Percentiles rank a stretch among this genome's conserved stretches.
phyloP scores from a whole-genome alignment of 148 eudicot genomes.

The Salicornia ramosissima region DNA sequence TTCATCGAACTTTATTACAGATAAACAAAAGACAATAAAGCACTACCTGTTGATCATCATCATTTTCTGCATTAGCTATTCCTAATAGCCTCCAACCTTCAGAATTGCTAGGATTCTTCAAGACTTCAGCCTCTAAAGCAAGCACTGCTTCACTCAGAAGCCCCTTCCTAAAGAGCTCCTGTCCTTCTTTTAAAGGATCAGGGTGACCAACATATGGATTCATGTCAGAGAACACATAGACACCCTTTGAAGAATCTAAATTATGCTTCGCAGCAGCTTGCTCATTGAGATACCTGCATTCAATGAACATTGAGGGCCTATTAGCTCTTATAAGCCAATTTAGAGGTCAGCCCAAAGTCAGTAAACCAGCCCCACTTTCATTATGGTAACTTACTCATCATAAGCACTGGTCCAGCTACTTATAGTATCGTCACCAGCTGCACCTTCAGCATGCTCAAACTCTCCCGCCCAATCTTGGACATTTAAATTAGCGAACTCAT shows the following conservation, averaged over 20 bases:
- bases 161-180: conserved; percentile 84
- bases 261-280: conserved; percentile 57
- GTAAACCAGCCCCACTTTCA: neutral
- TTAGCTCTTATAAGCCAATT: neutral
- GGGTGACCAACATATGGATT: conserved; percentile 97
- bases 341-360: neutral
- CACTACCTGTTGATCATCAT: conserved; percentile 94
- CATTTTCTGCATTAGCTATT: conserved; percentile 96
- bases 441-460: conserved; percentile 72
- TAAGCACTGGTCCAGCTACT: conserved; percentile 83
- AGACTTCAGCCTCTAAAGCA: conserved; percentile 97
- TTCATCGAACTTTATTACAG: neutral
- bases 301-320: neutral
- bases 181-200: conserved; percentile 93
- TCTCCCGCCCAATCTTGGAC: conserved; percentile 95
- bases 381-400: conserved; percentile 74
- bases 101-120: conserved; percentile 86
- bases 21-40: neutral
- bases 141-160: conserved; percentile 98
- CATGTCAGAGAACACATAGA: conserved; percentile 84
- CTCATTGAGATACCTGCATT: conserved; percentile 65
- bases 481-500: conserved; percentile 79
- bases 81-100: conserved; percentile 99
- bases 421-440: conserved; percentile 53
- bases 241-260: conserved; percentile 59